phyloP scores from a whole-genome alignment of 306 rosid genomes.

The Begonia fuchsioides region DNA sequence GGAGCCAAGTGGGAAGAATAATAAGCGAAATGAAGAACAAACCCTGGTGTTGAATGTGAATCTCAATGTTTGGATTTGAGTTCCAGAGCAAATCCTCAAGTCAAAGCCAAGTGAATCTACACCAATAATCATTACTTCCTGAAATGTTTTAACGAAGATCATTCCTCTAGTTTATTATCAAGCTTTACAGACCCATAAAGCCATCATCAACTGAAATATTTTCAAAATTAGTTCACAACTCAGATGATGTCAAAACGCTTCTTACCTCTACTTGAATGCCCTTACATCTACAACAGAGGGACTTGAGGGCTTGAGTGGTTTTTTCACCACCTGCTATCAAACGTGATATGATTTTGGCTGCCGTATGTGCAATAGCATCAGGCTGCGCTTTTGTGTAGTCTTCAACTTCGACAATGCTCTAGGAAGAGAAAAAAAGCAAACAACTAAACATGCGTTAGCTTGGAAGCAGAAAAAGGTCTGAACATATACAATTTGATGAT shows the following conservation, averaged over 20 bases:
- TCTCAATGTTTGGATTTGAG: too few relatives aligned
- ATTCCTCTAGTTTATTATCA: constrained; percentile 7
- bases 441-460: constrained; percentile 2
- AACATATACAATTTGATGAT: too few relatives aligned
- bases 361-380: constrained; percentile 79
- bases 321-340: constrained; percentile 78
- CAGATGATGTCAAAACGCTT: constrained; percentile 3
- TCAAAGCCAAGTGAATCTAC: too few relatives aligned
- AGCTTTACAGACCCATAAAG: neutral
- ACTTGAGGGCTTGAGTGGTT: constrained; percentile 69
- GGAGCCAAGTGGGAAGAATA: neutral
- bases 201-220: neutral
- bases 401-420: constrained; percentile 71
- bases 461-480: constrained; percentile 7
- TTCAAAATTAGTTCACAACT: neutral
- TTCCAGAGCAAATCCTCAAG: too few relatives aligned
- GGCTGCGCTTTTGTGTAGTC: constrained; percentile 74
- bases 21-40: neutral
- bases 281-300: constrained; percentile 82
- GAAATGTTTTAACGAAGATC: constrained; percentile 4
- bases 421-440: constrained; percentile 12
- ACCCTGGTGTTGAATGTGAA: too few relatives aligned
- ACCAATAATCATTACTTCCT: constrained; percentile 3
- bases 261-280: constrained; percentile 90
- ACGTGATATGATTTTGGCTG: constrained; percentile 72